These are phyloP conservation scores for Collybia sp. DNA, from an alignment of 768 basidiomycete species.

Conservation along the genomic window DNA sequence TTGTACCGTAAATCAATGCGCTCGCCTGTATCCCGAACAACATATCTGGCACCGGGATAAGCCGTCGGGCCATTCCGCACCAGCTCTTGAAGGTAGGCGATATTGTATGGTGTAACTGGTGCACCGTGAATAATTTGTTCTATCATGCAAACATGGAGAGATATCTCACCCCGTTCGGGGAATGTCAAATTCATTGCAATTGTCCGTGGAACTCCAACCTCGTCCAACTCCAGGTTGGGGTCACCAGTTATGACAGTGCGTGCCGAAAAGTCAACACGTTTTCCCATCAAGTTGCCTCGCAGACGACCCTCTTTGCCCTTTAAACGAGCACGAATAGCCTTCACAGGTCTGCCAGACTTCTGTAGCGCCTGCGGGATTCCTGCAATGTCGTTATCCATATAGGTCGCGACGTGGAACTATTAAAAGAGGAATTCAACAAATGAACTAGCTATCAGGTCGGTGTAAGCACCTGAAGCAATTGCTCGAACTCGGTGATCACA, in stretches of 20 bases:
- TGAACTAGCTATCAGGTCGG: not conserved
- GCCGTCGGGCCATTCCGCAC: constrained; percentile 92
- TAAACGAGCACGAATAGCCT: constrained; percentile 94
- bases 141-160: not conserved
- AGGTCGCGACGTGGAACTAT: constrained; percentile 97
- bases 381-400: constrained; percentile 99
- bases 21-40: constrained; percentile 95
- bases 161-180: constrained; percentile 79
- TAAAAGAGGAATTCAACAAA: constrained; percentile 4
- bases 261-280: constrained; percentile 98
- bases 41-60: constrained; percentile 96
- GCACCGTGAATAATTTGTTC: constrained; percentile 4
- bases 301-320: constrained; percentile 99
- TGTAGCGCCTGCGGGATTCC: constrained; percentile 97
- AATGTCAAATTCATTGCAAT: constrained; percentile 98
- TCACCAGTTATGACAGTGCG: constrained; percentile 99
- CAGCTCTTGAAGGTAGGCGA: constrained; percentile 87
- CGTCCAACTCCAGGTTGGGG: constrained; percentile 92
- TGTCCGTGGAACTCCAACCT: constrained; percentile 92
- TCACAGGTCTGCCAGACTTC: constrained; percentile 95
- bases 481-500: constrained; percentile 94
- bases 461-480: constrained; percentile 80
- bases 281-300: constrained; percentile 98
- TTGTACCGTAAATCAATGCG: constrained; percentile 96
- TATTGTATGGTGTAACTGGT: constrained; percentile 95